These are phyloP conservation scores for Nitzschia sp. DNA, from an alignment of 108 stramenopile genomes.

Conservation along the genomic window DNA sequence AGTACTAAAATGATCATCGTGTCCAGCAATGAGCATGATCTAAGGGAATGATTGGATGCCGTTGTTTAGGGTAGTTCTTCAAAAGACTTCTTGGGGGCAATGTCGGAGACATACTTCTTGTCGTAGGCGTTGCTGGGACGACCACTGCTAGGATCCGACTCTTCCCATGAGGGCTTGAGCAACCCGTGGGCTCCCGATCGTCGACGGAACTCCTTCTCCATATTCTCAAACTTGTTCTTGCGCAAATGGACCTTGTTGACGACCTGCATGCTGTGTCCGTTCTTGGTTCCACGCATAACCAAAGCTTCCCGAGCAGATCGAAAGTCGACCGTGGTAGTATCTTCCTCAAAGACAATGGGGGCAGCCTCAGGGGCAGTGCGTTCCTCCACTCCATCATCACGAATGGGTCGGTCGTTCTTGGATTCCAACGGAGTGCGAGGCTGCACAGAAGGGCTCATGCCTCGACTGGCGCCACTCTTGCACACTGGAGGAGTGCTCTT, in stretches of 20 bases:
- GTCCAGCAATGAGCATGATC: not conserved
- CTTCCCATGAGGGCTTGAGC: constrained; percentile 48
- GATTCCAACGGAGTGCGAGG: not conserved
- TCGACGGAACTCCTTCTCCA: constrained; percentile 38
- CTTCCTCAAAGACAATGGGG: constrained; percentile 29
- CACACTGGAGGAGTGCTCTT: constrained; percentile 8
- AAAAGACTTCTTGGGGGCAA: constrained; percentile 54
- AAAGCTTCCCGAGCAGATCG: constrained; percentile 45
- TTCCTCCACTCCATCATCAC: not conserved
- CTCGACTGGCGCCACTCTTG: constrained; percentile 2
- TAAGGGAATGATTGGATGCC: not conserved
- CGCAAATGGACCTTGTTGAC: constrained; percentile 39
- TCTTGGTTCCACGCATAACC: constrained; percentile 43
- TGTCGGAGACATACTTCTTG: constrained; percentile 62
- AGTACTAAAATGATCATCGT: constrained; percentile 1
- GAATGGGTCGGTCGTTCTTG: constrained; percentile 4
- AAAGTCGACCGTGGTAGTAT: constrained; percentile 41
- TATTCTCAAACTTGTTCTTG: constrained; percentile 43
- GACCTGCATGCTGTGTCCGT: constrained; percentile 48
- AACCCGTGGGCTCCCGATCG: constrained; percentile 27
- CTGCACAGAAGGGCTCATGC: not conserved
- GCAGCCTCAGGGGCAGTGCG: not conserved
- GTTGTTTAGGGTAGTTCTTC: constrained; percentile 41
- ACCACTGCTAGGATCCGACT: constrained; percentile 15
- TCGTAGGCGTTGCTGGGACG: constrained; percentile 44